Evolutionary conservation across 108 stramenopile species (phyloP).

Genomic region (Nitzschia sp.): DNA sequence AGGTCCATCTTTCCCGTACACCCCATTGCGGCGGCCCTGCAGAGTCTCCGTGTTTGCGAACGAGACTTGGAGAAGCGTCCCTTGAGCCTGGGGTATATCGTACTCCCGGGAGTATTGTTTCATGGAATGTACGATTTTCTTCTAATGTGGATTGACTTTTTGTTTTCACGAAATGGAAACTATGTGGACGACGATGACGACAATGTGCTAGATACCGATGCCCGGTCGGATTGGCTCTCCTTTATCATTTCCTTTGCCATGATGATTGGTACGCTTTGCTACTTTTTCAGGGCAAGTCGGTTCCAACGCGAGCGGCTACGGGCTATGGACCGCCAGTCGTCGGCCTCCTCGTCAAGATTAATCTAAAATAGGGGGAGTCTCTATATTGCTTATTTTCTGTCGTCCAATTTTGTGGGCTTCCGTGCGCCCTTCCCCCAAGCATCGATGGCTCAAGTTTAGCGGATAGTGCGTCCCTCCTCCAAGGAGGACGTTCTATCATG

Average conservation of each 20-base stretch:
- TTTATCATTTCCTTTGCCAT: conserved; percentile 27
- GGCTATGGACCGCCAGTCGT: conserved; percentile 29
- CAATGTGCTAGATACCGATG: neutral
- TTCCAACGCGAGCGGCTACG: conserved; percentile 35
- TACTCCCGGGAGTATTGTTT: conserved; percentile 71
- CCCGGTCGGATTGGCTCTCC: conserved; percentile 14
- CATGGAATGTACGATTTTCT: conserved; percentile 85
- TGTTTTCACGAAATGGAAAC: conserved; percentile 28
- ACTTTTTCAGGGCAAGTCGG: conserved; percentile 32
- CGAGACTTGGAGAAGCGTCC: conserved; percentile 70
- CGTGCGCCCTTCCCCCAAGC: too few species aligned
- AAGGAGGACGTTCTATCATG: too few species aligned
- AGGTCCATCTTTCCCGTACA: conserved; percentile 81
- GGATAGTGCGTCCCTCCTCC: too few species aligned
- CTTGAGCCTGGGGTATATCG: conserved; percentile 53
- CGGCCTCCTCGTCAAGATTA: neutral
- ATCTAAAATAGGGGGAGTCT: neutral
- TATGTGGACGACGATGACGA: conserved; percentile 28
- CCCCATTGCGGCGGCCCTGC: conserved; percentile 83
- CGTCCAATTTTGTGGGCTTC: too few species aligned
- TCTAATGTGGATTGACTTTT: conserved; percentile 69
- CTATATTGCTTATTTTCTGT: too few species aligned
- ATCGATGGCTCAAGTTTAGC: too few species aligned
- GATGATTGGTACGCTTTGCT: conserved; percentile 29
- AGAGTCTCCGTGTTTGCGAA: conserved; percentile 78